Conservation (phyloP, 2,329 filamentous ascomycete species). For the Dothistroma septosporum region DNA sequence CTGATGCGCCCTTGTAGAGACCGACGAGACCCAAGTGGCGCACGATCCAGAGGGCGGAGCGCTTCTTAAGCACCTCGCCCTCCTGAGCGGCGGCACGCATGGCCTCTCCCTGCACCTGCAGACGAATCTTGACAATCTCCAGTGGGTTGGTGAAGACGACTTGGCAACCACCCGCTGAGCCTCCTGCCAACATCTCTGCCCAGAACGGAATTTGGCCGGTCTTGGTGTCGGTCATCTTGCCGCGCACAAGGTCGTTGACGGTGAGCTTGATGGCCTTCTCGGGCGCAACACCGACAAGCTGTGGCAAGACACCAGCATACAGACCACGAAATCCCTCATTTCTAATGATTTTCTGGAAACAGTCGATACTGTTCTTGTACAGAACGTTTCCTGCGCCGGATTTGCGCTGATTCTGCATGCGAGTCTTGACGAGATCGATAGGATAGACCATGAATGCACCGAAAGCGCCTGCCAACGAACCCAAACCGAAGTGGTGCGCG, state of each 20-base stretch:
- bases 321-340: conserved; percentile 88
- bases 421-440: conserved; percentile 96
- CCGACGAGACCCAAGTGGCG: conserved; percentile 89
- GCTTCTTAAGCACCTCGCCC: conserved; percentile 74
- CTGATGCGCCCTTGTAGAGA: conserved; percentile 93
- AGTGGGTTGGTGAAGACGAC: conserved; percentile 97
- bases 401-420: conserved; percentile 93
- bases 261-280: conserved; percentile 99
- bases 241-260: conserved; percentile 88
- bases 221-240: conserved; percentile 67
- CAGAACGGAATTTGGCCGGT: conserved; percentile 66
- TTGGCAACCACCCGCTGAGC: conserved; percentile 86
- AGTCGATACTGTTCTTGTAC: conserved; percentile 97
- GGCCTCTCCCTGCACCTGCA: conserved; percentile 95
- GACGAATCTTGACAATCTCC: conserved; percentile 98
- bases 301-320: conserved; percentile 91
- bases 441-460: conserved; percentile 99
- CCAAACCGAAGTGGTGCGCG: conserved; percentile 83
- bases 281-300: conserved; percentile 95
- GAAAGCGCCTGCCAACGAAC: conserved; percentile 88
- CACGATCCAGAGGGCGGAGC: conserved; percentile 97
- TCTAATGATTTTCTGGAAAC: conserved; percentile 83
- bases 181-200: conserved; percentile 82
- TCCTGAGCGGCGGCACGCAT: conserved; percentile 69
- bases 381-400: conserved; percentile 76